Base-by-base conservation (phyloP, 2,329 filamentous ascomycete genomes). In the Fusarium cyanostomum region DNA sequence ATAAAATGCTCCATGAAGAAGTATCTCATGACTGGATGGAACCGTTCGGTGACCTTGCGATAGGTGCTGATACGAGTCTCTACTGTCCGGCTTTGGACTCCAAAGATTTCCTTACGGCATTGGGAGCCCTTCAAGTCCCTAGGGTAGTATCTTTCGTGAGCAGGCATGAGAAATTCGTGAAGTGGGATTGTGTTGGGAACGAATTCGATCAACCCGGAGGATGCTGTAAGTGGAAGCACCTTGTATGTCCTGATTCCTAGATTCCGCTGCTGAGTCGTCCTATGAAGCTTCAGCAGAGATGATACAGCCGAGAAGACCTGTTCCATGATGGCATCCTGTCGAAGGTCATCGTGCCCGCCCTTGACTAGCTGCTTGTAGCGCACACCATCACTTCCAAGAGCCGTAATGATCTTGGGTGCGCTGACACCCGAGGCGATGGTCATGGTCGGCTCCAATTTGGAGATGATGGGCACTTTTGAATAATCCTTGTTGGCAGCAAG, bases 241-340 rank as follows among this genome's bases (percentile, higher is more conserved):
- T 97, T 97, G 83, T 99, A 99, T 0, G 95, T 98, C 56, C 96
- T 86, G 72, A 99, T 96, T 8, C 90, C 92, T 10, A 99, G 82
- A 64, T 92, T 92, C 7, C 95, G 89, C 72, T 97, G 93, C 34
- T 93, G 90, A 3, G 95, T 97, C 11, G 89, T 86, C 52, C 92
- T 89, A 75, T 98, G 93, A 44, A 92, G 89, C 73, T 92, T 91
- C 24, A 99, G 82, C 18, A 99, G 86, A 48, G 92, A 91, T 56
- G 93, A 98, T 18, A 97, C 95, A 77, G 96, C 93, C 56, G 94
- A 92, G 74, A 99, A 99, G 1, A 99, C 95, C 77, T 99, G 95
- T 77, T 99, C 96, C 96, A 99, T 99, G 81, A 88, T 99, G 39
- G 94, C 92, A 72, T 99, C 95, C 79, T 99, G 95, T 8, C 96